A percentile compares a stretch with the other conserved stretches of the same genome.
Evolutionary conservation across 306 rosid species (phyloP).

Genomic region (Hippophae gyantsensis): DNA sequence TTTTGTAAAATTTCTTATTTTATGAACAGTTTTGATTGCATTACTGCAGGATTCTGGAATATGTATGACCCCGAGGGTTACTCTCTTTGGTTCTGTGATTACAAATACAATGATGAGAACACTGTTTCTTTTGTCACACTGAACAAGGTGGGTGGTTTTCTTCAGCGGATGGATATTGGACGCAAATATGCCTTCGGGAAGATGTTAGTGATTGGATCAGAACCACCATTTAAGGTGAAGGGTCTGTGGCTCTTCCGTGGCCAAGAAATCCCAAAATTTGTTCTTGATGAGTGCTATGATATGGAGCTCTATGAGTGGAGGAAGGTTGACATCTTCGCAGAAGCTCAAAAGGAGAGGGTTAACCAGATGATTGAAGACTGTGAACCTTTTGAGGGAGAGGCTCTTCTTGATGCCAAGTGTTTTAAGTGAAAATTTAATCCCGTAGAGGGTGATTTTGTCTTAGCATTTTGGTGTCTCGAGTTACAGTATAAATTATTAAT

Average conservation of each 20-base stretch:
- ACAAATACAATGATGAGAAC: slow-evolving; percentile 79
- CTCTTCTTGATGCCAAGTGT: slow-evolving; percentile 80
- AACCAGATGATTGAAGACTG: slow-evolving; percentile 72
- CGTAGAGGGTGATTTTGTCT: slow-evolving; percentile 12
- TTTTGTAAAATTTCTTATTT: too few species aligned
- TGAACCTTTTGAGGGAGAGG: slow-evolving; percentile 79
- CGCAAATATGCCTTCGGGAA: slow-evolving; percentile 86
- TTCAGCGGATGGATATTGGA: slow-evolving; percentile 81
- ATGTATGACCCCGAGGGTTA: slow-evolving; percentile 94
- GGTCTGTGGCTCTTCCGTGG: slow-evolving; percentile 97
- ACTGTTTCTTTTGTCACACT: slow-evolving; percentile 74
- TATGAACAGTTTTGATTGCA: background rate
- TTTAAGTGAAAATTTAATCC: slow-evolving; percentile 40
- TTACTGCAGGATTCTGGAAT: slow-evolving; percentile 75
- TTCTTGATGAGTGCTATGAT: slow-evolving; percentile 75
- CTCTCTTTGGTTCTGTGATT: slow-evolving; percentile 86
- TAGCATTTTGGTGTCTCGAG: too few species aligned
- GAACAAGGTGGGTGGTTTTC: slow-evolving; percentile 81
- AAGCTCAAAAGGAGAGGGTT: slow-evolving; percentile 68
- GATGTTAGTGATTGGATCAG: slow-evolving; percentile 74
- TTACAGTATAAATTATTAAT: too few species aligned
- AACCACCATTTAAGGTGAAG: slow-evolving; percentile 73
- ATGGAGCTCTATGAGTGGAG: slow-evolving; percentile 87
- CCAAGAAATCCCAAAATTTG: slow-evolving; percentile 62
- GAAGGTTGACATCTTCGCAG: slow-evolving; percentile 63